These are phyloP conservation scores for Puccinia hordei DNA, from an alignment of 1,284 basidiomycete genomes.

Conservation along the genomic window DNA sequence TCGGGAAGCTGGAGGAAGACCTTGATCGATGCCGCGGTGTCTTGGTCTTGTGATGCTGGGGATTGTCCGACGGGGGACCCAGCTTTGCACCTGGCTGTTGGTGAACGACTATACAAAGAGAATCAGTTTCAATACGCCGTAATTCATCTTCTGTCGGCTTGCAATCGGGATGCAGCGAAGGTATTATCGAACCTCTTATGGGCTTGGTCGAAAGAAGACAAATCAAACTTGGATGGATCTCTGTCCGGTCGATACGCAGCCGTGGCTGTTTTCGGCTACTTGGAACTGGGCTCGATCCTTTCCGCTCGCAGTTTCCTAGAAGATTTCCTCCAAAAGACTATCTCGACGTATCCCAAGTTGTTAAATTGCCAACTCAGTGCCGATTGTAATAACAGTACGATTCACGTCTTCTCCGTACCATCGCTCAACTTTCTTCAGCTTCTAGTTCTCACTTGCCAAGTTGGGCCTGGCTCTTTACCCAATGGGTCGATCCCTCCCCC, in stretches of 20 bases:
- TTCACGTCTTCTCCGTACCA: constrained; percentile 29
- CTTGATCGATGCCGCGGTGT: constrained; percentile 36
- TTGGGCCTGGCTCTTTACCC: constrained; percentile 37
- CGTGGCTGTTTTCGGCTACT: constrained; percentile 26
- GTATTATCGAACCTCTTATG: constrained; percentile 24
- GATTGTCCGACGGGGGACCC: constrained; percentile 34
- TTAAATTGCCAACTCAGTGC: constrained; percentile 10
- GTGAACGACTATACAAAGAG: constrained; percentile 30
- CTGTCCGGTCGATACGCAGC: constrained; percentile 37
- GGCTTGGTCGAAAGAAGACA: constrained; percentile 43
- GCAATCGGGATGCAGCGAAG: constrained; percentile 28
- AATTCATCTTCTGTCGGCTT: constrained; percentile 23
- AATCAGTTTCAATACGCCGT: constrained; percentile 23
- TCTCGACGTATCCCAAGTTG: constrained; percentile 18
- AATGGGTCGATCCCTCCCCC: constrained; percentile 22
- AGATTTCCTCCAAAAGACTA: constrained; percentile 35
- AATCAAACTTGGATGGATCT: constrained; percentile 1
- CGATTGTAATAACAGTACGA: constrained; percentile 18
- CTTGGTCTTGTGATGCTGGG: constrained; percentile 15
- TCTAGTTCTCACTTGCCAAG: constrained; percentile 38
- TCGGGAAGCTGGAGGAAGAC: constrained; percentile 36
- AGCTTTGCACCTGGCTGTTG: constrained; percentile 9
- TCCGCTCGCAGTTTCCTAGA: constrained; percentile 24
- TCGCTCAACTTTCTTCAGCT: constrained; percentile 44
- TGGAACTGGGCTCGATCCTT: constrained; percentile 38